These are phyloP conservation scores for Afroboletus lepidellus DNA, from an alignment of 1,284 basidiomycete species.

Conservation along the genomic window DNA sequence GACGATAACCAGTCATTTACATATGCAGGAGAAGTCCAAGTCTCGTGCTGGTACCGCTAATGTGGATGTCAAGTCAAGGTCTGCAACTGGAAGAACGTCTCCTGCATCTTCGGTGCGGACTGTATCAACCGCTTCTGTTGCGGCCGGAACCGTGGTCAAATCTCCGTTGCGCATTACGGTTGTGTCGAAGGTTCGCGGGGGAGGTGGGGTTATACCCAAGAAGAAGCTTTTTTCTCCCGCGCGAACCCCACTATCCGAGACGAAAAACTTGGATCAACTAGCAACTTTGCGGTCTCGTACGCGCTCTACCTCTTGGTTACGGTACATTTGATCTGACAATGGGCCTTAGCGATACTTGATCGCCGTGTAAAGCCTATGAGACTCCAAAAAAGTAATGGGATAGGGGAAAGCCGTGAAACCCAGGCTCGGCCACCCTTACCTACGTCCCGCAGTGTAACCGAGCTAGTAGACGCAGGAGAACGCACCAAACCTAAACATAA, in stretches of 20 bases:
- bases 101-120: slow-evolving; percentile 6
- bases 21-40: slow-evolving; percentile 39
- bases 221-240: slow-evolving; percentile 41
- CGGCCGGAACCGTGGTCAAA: slow-evolving; percentile 7
- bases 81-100: slow-evolving; percentile 8
- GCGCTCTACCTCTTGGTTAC: slow-evolving; percentile 1
- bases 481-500: slow-evolving; percentile 11
- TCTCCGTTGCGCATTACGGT: slow-evolving; percentile 23
- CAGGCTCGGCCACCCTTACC: background rate
- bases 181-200: slow-evolving; percentile 21
- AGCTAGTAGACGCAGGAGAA: slow-evolving; percentile 8
- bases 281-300: slow-evolving; percentile 22
- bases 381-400: slow-evolving; percentile 10
- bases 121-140: slow-evolving; percentile 4
- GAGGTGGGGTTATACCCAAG: slow-evolving; percentile 23
- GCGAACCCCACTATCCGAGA: slow-evolving; percentile 42
- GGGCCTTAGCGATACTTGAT: slow-evolving; percentile 14
- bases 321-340: slow-evolving; percentile 2
- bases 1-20: background rate
- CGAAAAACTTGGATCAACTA: slow-evolving; percentile 32
- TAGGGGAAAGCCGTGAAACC: slow-evolving; percentile 8
- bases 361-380: slow-evolving; percentile 16
- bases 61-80: slow-evolving; percentile 14
- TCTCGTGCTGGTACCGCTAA: slow-evolving; percentile 4
- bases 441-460: slow-evolving; percentile 1